Evolutionary conservation across 208 protist species (phyloP).

Genomic region (Acanthamoeba sp.): DNA sequence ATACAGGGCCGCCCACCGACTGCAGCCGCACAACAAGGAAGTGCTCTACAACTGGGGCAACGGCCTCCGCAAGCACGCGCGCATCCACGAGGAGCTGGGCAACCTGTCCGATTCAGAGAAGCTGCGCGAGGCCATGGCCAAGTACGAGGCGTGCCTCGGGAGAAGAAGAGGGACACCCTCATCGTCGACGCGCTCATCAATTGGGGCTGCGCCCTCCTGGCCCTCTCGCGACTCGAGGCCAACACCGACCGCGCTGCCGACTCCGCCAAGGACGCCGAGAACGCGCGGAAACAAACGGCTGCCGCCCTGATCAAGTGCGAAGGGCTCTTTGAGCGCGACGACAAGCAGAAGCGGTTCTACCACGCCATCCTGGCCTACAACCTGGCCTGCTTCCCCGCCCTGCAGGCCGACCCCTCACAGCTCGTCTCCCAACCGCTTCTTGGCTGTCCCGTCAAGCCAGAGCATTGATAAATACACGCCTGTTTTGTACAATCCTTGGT

Average conservation of each 20-base stretch:
- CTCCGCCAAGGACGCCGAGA: neutral
- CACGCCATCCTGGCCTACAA: constrained; percentile 68
- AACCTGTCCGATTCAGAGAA: neutral
- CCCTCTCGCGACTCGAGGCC: constrained; percentile 27
- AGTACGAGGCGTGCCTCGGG: constrained; percentile 51
- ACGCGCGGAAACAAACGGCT: constrained; percentile 29
- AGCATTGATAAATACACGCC: no score
- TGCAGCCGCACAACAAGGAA: constrained; percentile 59
- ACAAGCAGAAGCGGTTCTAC: constrained; percentile 28
- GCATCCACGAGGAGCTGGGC: constrained; percentile 7
- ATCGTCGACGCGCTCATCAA: constrained; percentile 72
- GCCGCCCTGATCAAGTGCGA: constrained; percentile 67
- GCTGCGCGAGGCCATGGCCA: constrained; percentile 46
- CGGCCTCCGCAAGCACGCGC: constrained; percentile 42
- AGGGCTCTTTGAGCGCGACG: constrained; percentile 42
- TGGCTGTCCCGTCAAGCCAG: no score
- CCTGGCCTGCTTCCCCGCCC: constrained; percentile 45
- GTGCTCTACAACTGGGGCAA: constrained; percentile 76
- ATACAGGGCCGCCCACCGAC: constrained; percentile 32
- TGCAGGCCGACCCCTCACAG: constrained; percentile 66
- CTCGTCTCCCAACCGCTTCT: no score
- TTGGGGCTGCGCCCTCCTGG: constrained; percentile 67
- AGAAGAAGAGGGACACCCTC: constrained; percentile 64
- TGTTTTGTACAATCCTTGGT: no score
- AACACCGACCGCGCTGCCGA: neutral